These are phyloP conservation scores for Vanderwaltozyma tropicalis DNA, from an alignment of 805 yeast species.

Conservation along the genomic window DNA sequence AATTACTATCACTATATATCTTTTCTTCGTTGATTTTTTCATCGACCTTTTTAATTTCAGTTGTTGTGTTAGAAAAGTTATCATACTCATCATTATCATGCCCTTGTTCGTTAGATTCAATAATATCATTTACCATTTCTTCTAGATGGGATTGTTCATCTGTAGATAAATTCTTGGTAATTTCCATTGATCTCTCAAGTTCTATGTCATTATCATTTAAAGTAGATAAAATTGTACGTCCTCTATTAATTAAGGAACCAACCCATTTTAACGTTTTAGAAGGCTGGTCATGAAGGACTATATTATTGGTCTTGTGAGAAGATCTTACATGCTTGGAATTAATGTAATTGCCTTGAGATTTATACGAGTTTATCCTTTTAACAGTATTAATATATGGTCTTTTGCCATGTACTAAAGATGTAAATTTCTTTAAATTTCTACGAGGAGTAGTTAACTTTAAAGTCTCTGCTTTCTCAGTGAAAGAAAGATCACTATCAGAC, in stretches of 20 bases:
- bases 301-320: neutral
- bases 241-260: conserved; percentile 12
- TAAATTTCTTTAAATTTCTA: conserved; percentile 13
- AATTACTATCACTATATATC: neutral
- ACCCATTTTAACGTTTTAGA: neutral
- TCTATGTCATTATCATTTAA: conserved; percentile 8
- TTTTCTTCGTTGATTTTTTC: neutral
- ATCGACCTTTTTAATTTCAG: neutral
- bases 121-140: too few relatives aligned
- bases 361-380: neutral
- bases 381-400: neutral
- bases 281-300: neutral
- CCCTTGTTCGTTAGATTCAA: conserved; percentile 1
- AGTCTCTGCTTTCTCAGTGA: too few relatives aligned
- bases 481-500: too few relatives aligned
- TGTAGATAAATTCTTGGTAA: too few relatives aligned
- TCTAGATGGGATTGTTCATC: neutral
- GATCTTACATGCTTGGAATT: neutral
- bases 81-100: too few relatives aligned
- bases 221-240: conserved; percentile 12
- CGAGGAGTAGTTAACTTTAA: conserved; percentile 12
- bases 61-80: too few relatives aligned
- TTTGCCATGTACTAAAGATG: conserved; percentile 2
- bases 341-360: neutral
- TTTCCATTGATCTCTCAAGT: neutral